Evolutionary conservation across 805 yeast species (phyloP).

Genomic region (Cyberlindnera xylosilytica): DNA sequence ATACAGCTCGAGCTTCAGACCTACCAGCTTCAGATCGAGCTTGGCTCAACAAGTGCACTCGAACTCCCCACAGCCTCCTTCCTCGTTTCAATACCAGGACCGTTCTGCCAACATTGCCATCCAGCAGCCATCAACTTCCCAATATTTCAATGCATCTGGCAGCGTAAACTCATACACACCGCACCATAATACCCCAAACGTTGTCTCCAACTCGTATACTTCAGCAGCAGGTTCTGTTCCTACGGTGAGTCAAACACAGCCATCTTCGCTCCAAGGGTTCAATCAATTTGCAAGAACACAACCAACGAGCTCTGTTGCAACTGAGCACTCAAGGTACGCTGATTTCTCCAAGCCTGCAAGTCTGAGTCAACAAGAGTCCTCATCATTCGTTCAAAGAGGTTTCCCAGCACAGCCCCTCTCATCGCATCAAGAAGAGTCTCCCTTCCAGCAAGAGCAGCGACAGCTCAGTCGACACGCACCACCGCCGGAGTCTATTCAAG

Average conservation of each 20-base stretch:
- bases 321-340: constrained; percentile 16
- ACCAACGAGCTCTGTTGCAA: constrained; percentile 49
- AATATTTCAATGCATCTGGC: constrained; percentile 27
- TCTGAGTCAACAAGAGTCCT: constrained; percentile 4
- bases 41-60: background rate
- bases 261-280: constrained; percentile 19
- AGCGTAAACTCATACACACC: constrained; percentile 31
- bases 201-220: constrained; percentile 44
- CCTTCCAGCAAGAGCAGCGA: constrained; percentile 17
- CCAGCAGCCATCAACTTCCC: constrained; percentile 28
- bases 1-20: background rate
- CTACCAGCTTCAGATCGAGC: constrained; percentile 1
- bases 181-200: constrained; percentile 45
- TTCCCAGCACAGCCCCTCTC: constrained; percentile 6
- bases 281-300: constrained; percentile 36
- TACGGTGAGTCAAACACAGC: constrained; percentile 8
- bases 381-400: constrained; percentile 15
- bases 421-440: constrained; percentile 1
- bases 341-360: constrained; percentile 18
- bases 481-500: constrained; percentile 15
- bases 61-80: constrained; percentile 1
- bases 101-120: constrained; percentile 26
- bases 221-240: constrained; percentile 30
- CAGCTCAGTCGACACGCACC: constrained; percentile 10
- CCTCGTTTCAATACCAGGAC: constrained; percentile 6